Evolutionary conservation across 441 rosid genomes (phyloP), one percentile per base, ranked within the genome.

Genomic region (Brassica hybrid): DNA sequence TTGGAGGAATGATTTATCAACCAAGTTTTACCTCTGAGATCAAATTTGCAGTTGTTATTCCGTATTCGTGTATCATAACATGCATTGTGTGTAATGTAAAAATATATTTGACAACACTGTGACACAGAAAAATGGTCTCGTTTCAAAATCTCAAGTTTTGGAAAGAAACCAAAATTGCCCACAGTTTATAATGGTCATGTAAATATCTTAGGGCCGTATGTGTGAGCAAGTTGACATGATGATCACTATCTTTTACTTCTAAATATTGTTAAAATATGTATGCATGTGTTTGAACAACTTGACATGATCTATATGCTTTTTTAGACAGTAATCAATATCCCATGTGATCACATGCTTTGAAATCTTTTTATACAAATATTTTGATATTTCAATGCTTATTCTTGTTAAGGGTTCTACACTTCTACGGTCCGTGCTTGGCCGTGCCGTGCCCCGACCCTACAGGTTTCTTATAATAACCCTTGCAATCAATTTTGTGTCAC

Each of bases 291-390:
- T 54, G 71, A 62, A 69, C 82, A 79, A 79, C 74, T 79, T 73
- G 78, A 14, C 82, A 73, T 52, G 78, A 73, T 62, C 66, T 27
- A 78, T 23, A 65, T 2, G n/a, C 66, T 14, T 73, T 72, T 32
- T 17, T 6, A 16, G 74, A 68, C 56, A 73, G 61, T 64, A 74
- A 69, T 79, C 63, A 74, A 74, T 68, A 34, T 43, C 79, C 82
- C 82, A 79, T 79, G 82, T 79, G 79, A 74, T 79, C 82, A 79
- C 82, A 79, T 79, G 82, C 75, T 74, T 64, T 69, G 13, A 74
- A 74, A 69, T 57, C 63, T 68, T 12, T n/a, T 19, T 30, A 6
- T 62, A 4, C 23, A 57, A n/a, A 69, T 54, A 36, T 12, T 23
- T 70, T 64, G 27, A 56, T 60, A 36, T 41, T 32, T 67, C 50